Conservation (phyloP, 495 filamentous ascomycete genomes). For the Viridothelium virens region DNA sequence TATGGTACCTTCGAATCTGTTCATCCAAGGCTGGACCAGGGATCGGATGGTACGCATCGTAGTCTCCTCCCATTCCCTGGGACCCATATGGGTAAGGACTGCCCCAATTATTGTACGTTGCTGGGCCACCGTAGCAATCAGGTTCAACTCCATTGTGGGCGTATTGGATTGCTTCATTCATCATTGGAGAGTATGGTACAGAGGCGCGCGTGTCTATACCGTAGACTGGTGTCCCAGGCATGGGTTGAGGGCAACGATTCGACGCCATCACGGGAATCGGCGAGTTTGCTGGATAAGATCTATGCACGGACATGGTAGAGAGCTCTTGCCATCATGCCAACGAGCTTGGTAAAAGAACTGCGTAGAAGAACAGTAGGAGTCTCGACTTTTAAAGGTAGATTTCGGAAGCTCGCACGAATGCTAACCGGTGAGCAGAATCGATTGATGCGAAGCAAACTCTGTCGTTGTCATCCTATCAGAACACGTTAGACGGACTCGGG, state of each 20-base stretch:
- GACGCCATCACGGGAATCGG: neutral
- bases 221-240: neutral
- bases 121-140: neutral
- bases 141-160: neutral
- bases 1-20: neutral
- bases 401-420: neutral
- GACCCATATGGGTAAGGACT: neutral
- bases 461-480: neutral
- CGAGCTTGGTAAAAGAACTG: neutral
- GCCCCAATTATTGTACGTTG: neutral
- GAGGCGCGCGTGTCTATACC: neutral
- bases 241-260: neutral
- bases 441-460: neutral
- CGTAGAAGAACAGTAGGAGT: neutral
- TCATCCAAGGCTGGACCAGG: neutral
- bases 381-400: neutral
- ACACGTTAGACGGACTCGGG: neutral
- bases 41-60: neutral
- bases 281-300: neutral
- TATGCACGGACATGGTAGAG: neutral
- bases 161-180: conserved; percentile 6
- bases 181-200: neutral
- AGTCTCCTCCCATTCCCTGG: neutral
- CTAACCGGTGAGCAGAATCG: neutral
- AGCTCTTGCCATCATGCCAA: neutral